phyloP scores from a whole-genome alignment of 345 rosid species.

The Brassica napus region Da-Ae NC_063439.1:19437001-19437500 shows the following conservation, averaged over 20 bases:
- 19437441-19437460: slow-evolving; percentile 98
- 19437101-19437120: background rate
- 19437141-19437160: slow-evolving; percentile 96
- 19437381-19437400: slow-evolving; percentile 85
- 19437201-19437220: slow-evolving; percentile 98
- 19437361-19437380: slow-evolving; percentile 65
- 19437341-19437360: slow-evolving; percentile 85
- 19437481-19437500: slow-evolving; percentile 98
- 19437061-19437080: background rate
- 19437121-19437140: slow-evolving; percentile 51
- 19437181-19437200: slow-evolving; percentile 89
- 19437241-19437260: slow-evolving; percentile 80
- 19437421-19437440: slow-evolving; percentile 96
- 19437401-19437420: slow-evolving; percentile 88
- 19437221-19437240: slow-evolving; percentile 68
- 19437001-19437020: slow-evolving; percentile 55
- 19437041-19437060: no score
- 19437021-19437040: slow-evolving; percentile 59
- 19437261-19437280: slow-evolving; percentile 76
- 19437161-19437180: slow-evolving; percentile 95
- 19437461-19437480: slow-evolving; percentile 96
- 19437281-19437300: background rate
- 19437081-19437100: background rate
- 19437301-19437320: background rate
- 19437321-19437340: background rate